Conservation (phyloP, 148 eudicot genomes). For the Vaccinium corymbosum region DNA sequence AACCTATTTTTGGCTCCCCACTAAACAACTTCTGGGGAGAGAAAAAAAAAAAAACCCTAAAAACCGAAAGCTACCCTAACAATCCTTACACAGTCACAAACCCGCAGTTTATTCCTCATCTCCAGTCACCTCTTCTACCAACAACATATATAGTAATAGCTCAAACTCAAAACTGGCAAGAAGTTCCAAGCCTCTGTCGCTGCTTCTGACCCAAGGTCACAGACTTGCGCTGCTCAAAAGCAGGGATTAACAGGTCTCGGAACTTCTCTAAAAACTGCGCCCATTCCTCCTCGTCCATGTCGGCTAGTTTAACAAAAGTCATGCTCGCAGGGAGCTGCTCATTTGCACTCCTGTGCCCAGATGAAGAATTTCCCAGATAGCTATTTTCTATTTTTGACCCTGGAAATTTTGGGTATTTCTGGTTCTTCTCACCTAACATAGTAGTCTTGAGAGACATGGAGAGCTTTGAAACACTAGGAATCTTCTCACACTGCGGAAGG, state of each 20-base stretch:
- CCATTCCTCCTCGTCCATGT: conserved; percentile 92
- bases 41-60: conserved; percentile 6
- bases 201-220: conserved; percentile 65
- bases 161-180: conserved; percentile 89
- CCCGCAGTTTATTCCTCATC: conserved; percentile 33
- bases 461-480: conserved; percentile 39
- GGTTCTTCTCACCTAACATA: conserved; percentile 50
- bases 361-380: conserved; percentile 45
- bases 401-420: conserved; percentile 32
- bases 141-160: conserved; percentile 15
- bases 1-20: conserved; percentile 24
- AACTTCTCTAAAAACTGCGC: conserved; percentile 66
- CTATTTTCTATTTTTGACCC: conserved; percentile 41
- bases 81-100: conserved; percentile 25
- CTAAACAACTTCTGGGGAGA: conserved; percentile 22
- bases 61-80: conserved; percentile 21
- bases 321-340: conserved; percentile 74
- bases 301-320: conserved; percentile 77
- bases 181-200: conserved; percentile 96
- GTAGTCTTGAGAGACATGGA: conserved; percentile 63
- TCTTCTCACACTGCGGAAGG: conserved; percentile 19
- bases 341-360: conserved; percentile 82
- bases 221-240: conserved; percentile 60
- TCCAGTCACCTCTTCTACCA: not conserved
- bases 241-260: conserved; percentile 61